phyloP scores from a whole-genome alignment of 2,329 filamentous ascomycete genomes.

The Intubia oerlemansii region DNA sequence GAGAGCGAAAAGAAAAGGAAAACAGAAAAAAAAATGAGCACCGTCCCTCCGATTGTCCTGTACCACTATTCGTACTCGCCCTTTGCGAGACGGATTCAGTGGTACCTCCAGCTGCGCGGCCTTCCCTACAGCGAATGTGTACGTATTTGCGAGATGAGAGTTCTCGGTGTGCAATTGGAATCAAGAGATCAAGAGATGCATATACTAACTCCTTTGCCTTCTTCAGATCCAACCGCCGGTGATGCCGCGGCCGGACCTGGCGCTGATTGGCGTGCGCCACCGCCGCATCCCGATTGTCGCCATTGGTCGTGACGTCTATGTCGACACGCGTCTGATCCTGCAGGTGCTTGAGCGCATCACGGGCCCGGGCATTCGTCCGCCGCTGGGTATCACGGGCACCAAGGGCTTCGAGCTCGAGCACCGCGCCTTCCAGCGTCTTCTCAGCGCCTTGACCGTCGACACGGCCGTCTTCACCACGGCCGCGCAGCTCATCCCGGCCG shows the following conservation, averaged over 20 bases:
- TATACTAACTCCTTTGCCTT: no score
- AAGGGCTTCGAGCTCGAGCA: conserved; percentile 16
- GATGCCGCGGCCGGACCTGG: conserved; percentile 44
- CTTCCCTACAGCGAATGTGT: conserved; percentile 49
- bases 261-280: conserved; percentile 38
- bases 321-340: conserved; percentile 49
- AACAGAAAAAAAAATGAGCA: not conserved
- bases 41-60: no score
- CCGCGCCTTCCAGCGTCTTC: conserved; percentile 27
- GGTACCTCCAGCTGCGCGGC: conserved; percentile 45
- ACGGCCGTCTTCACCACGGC: conserved; percentile 32
- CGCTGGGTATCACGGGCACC: conserved; percentile 16
- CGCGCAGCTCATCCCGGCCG: conserved; percentile 32
- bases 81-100: conserved; percentile 38
- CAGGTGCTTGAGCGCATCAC: conserved; percentile 32
- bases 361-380: conserved; percentile 18
- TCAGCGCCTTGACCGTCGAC: conserved; percentile 34
- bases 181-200: not conserved
- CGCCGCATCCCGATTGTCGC: conserved; percentile 47
- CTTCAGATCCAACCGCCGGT: conserved; percentile 44
- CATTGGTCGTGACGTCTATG: conserved; percentile 46
- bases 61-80: conserved; percentile 48
- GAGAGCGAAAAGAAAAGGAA: not conserved
- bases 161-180: no score
- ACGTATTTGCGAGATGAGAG: conserved; percentile 13